Evolutionary conservation across 257 asterid genomes (phyloP).

Genomic region (Solanum appendiculatum): DNA sequence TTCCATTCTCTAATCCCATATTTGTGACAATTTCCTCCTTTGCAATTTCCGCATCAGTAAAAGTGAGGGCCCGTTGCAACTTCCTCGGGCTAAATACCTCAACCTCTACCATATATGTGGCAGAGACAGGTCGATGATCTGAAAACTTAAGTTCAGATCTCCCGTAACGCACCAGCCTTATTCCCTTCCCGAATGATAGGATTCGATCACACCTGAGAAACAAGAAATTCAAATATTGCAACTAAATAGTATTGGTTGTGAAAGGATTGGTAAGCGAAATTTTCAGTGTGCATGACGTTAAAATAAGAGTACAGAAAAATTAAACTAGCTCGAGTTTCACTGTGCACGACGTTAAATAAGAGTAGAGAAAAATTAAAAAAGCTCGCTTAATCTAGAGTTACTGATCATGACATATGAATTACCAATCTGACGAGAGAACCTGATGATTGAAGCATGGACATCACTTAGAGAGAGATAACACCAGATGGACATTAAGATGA

Average conservation of each 20-base stretch:
- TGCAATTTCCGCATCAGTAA: slow-evolving; percentile 86
- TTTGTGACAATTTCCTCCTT: slow-evolving; percentile 39
- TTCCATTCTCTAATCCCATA: slow-evolving; percentile 11
- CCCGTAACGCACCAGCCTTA: slow-evolving; percentile 52
- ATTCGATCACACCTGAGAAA: slow-evolving; percentile 82
- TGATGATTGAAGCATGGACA: not conserved
- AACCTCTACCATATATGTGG: slow-evolving; percentile 64
- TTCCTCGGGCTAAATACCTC: slow-evolving; percentile 80
- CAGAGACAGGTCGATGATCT: slow-evolving; percentile 92
- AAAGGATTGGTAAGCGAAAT: not conserved
- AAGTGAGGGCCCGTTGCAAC: slow-evolving; percentile 82
- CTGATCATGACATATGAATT: not conserved
- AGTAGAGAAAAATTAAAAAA: not conserved
- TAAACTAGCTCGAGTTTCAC: not conserved
- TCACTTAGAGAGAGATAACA: not conserved
- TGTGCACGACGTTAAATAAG: not conserved
- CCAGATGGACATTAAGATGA: not conserved
- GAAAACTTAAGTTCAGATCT: slow-evolving; percentile 69
- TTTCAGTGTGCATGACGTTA: not conserved
- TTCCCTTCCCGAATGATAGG: slow-evolving; percentile 75
- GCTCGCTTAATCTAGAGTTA: not conserved
- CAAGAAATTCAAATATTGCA: not conserved
- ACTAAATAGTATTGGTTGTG: not conserved
- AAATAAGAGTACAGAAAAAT: not conserved
- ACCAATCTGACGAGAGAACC: not conserved